Evolutionary conservation across 2,329 filamentous ascomycete genomes (phyloP), one percentile per base, ranked within the genome.

Genomic region (Aspergillus tubingensis): DNA sequence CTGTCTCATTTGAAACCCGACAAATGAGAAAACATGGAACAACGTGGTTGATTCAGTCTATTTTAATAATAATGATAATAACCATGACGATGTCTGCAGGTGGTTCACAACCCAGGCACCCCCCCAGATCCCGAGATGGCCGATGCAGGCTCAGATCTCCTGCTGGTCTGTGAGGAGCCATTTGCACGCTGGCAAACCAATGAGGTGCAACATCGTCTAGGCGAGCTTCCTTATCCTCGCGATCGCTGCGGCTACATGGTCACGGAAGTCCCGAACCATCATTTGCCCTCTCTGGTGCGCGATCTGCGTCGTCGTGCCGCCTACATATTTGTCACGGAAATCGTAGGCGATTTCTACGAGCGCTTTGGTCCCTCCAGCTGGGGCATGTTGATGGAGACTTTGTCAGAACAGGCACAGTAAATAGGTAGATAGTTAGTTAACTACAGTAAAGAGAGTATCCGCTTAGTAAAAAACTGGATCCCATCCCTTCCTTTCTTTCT

Each of bases 31-130:
- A 50, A 13, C 13, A 25, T 47, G n/a, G 15, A 55, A 23, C 32
- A 41, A 39, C 38, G n/a, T 36, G 19, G 21, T 10, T 41, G 13
- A 27, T 32, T n/a, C 25, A 27, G 6, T 19, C 8, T 23, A 23
- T 13, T 44, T 11, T 36, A 36, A 36, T 15, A 36, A 36, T 15
- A 36, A 30, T 30, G 10, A 30, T 30, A 11, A 30, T 30, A 30
- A 30, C 10, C 8, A 30, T 30, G 27, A 30, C 6, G 19, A 19
- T 13, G 15, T 15, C 23, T 58, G 8, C 30, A 65, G 63, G 58
- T 66, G 19, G 48, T 57, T 27, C 64, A 66, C 25, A 66, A 66
- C n/a, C 62, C 64, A 23, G 64, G 64, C 47, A 66, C 64, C 4
- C 60, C 64, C 1, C 60, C 64, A 2, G 58, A 61, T 32, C 32